Evolutionary conservation across 208 protist genomes (phyloP).

Genomic region (Trypanosoma cruzi): DNA sequence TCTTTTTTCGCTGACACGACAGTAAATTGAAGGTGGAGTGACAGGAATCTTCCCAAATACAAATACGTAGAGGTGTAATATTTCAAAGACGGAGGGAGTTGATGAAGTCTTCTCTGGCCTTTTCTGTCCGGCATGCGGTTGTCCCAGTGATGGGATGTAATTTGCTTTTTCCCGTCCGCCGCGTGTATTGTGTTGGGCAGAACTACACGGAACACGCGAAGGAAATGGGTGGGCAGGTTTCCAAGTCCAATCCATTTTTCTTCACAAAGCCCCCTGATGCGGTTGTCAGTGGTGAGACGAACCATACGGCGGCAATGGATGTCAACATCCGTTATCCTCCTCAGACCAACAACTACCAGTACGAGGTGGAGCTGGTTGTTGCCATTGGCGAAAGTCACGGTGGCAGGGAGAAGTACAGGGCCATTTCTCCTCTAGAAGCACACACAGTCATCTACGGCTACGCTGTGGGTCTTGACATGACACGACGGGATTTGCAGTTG

Average conservation of each 20-base stretch:
- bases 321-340: slow-evolving; percentile 1
- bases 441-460: slow-evolving; percentile 75
- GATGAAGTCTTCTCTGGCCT: slow-evolving; percentile 22
- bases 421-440: slow-evolving; percentile 49
- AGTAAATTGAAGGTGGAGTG: too few relatives aligned
- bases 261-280: slow-evolving; percentile 80
- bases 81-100: neutral
- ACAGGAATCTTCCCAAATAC: too few relatives aligned
- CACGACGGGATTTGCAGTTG: slow-evolving; percentile 81
- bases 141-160: slow-evolving; percentile 50
- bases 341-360: slow-evolving; percentile 72
- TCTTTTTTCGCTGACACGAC: too few relatives aligned
- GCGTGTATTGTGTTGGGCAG: slow-evolving; percentile 74
- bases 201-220: slow-evolving; percentile 80
- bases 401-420: slow-evolving; percentile 26
- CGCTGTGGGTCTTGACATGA: slow-evolving; percentile 88
- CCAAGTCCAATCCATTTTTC: slow-evolving; percentile 67
- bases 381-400: slow-evolving; percentile 42
- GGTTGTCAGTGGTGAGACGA: slow-evolving; percentile 34
- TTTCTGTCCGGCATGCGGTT: slow-evolving; percentile 28
- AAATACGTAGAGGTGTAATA: neutral
- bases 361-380: slow-evolving; percentile 87
- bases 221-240: slow-evolving; percentile 62
- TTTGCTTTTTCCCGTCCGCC: slow-evolving; percentile 63
- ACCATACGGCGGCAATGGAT: slow-evolving; percentile 4